Evolutionary conservation across 768 basidiomycete genomes (phyloP), one percentile per base, ranked within the genome.

Genomic region (Phlegmacium glaucopus): DNA sequence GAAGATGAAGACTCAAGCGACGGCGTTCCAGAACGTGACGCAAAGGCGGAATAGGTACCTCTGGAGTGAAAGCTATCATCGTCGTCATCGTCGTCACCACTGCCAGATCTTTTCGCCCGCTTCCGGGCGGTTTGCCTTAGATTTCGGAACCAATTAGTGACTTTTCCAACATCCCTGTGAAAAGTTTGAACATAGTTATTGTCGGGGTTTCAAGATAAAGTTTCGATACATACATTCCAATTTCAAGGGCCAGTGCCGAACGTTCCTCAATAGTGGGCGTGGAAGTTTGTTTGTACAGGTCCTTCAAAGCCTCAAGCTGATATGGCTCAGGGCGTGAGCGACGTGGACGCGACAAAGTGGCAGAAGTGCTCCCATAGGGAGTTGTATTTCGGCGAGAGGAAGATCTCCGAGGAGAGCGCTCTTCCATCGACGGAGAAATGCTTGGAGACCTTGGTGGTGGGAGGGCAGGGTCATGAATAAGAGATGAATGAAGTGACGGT

Each of bases 141-240:
- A 60, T 91, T 91, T 29, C 88, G 76, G 74, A 90, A 90, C 88
- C 88, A 91, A 62, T 91, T 91, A 13, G 88, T 89, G 44, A 91
- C 87, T 66, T 88, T 89, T 53, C 82, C 84, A 47, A 90, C 65
- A 65, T 91, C 88, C 88, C 80, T 83, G 58, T 49, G 47, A 51
- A 47, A 45, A 59, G 48, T 49, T 56, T 28, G n/a, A 43, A 55
- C 34, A 49, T 47, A 46, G 54, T 37, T 49, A 44, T 39, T 28
- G 41, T 44, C 26, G 39, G 44, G 39, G 54, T 44, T 36, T 32
- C 41, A 22, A 22, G 41, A 45, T 30, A 27, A 37, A 37, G 37
- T 40, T 58, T 52, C 41, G 42, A 7, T 27, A 71, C 78, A 62
- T 66, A 83, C 79, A 91, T 90, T 68, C 86, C 88, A 49, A 90